phyloP scores from a whole-genome alignment of 2,329 filamentous ascomycete species.

The Colletotrichum sojae region DNA sequence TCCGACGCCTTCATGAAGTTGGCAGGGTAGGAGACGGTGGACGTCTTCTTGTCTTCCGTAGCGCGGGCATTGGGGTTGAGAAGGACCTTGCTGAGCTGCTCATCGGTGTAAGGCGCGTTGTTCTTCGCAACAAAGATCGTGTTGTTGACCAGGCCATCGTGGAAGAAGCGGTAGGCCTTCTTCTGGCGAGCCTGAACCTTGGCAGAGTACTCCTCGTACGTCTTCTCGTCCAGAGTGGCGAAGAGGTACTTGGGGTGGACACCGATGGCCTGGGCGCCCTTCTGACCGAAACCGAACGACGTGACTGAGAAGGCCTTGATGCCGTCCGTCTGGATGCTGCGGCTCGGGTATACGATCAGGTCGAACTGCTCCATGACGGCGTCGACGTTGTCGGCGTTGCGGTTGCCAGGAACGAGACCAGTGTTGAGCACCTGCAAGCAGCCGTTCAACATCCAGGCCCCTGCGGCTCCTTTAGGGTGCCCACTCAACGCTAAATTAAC shows the following conservation, averaged over 20 bases:
- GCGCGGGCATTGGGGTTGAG: conserved; percentile 95
- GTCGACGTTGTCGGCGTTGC: conserved; percentile 98
- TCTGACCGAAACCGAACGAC: conserved; percentile 99
- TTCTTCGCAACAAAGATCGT: conserved; percentile 96
- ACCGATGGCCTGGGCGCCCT: conserved; percentile 97
- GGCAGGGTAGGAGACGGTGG: conserved; percentile 80
- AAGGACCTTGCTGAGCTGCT: conserved; percentile 88
- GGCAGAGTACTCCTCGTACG: conserved; percentile 84
- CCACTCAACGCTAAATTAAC: too few relatives aligned
- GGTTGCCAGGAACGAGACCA: conserved; percentile 95
- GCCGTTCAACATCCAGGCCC: conserved; percentile 99
- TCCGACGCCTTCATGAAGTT: conserved; percentile 77
- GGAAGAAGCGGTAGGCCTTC: conserved; percentile 99
- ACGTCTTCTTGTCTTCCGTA: conserved; percentile 86
- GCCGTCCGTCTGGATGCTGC: conserved; percentile 95
- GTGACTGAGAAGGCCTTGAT: conserved; percentile 99
- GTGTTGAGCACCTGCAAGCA: conserved; percentile 95
- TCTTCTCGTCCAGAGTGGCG: conserved; percentile 89
- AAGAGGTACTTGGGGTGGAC: conserved; percentile 97
- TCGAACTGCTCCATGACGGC: conserved; percentile 97
- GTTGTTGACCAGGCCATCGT: conserved; percentile 98
- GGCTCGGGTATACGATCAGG: conserved; percentile 96
- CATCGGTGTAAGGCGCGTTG: conserved; percentile 89
- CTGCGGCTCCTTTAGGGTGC: conserved; percentile 98
- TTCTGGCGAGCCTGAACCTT: conserved; percentile 96